Percentiles rank a stretch among this genome's conserved stretches.
Evolutionary conservation across 768 basidiomycete genomes (phyloP).

Genomic region (Mycena filopes): DNA sequence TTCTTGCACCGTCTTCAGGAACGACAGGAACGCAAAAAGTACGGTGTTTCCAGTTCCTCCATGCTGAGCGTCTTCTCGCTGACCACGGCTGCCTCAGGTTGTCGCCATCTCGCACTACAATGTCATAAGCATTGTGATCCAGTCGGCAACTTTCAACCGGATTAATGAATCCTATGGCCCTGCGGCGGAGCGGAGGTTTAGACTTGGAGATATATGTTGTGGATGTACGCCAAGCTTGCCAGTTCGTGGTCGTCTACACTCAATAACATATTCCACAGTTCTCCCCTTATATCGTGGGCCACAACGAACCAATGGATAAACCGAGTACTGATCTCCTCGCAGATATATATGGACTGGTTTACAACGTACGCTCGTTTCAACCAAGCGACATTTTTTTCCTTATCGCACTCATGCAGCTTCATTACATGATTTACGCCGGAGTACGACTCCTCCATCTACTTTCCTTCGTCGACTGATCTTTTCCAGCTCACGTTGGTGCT

Average conservation of each 20-base stretch:
- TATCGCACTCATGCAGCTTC: conserved; percentile 38
- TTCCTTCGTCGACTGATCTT: not conserved
- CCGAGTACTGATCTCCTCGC: not conserved
- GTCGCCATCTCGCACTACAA: conserved; percentile 61
- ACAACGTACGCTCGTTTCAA: conserved; percentile 29
- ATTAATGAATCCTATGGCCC: conserved; percentile 43
- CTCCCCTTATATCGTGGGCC: conserved; percentile 37
- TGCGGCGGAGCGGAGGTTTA: conserved; percentile 50
- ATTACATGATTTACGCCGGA: conserved; percentile 49
- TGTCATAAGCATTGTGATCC: conserved; percentile 56
- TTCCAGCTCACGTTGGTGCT: conserved; percentile 53
- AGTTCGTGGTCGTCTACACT: not conserved
- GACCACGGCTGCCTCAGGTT: conserved; percentile 42
- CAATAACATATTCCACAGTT: conserved; percentile 17
- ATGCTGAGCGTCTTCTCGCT: not conserved
- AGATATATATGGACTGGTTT: conserved; percentile 39
- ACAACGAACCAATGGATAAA: not conserved
- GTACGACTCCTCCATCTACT: conserved; percentile 34
- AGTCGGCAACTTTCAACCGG: conserved; percentile 49
- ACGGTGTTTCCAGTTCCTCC: not conserved
- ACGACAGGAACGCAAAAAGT: conserved; percentile 64
- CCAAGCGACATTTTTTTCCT: not conserved
- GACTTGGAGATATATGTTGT: conserved; percentile 55
- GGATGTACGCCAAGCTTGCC: conserved; percentile 46
- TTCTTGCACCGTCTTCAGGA: conserved; percentile 63